Conservation (phyloP, 257 asterid genomes). For the Solanum dulcamara region DNA sequence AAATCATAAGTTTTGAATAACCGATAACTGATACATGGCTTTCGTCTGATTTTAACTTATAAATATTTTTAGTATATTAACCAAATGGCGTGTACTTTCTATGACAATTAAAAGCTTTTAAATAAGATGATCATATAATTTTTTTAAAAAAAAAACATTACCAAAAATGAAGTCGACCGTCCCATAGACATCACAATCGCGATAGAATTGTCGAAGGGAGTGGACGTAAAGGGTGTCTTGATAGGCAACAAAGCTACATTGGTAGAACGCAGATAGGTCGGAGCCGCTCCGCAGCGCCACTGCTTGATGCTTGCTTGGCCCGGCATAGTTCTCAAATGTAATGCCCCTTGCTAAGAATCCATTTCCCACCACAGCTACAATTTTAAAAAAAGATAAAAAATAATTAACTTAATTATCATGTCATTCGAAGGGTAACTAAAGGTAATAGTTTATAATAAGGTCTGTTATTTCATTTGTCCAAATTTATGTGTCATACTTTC, state of each 20-base stretch:
- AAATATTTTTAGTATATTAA: too few relatives aligned
- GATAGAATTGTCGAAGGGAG: constrained; percentile 82
- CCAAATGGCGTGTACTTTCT: rapidly evolving
- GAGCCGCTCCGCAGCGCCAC: constrained; percentile 89
- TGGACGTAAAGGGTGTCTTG: constrained; percentile 93
- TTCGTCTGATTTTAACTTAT: neutral
- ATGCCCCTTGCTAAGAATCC: constrained; percentile 84
- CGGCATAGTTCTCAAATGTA: constrained; percentile 82
- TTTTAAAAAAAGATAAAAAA: neutral
- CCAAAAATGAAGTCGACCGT: constrained; percentile 91
- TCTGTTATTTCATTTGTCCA: too few relatives aligned
- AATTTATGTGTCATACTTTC: too few relatives aligned
- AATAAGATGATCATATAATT: neutral
- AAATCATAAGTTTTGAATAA: too few relatives aligned
- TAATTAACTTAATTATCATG: too few relatives aligned
- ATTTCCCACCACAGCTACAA: constrained; percentile 65
- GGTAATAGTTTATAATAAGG: too few relatives aligned
- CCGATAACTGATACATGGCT: too few relatives aligned
- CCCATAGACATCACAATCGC: constrained; percentile 82
- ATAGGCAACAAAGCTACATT: constrained; percentile 79
- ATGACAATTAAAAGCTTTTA: neutral
- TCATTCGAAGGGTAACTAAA: too few relatives aligned
- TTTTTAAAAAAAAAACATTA: constrained; percentile 4
- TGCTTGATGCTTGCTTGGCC: constrained; percentile 87
- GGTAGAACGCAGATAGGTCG: constrained; percentile 70